Evolutionary conservation across 768 basidiomycete genomes (phyloP).

Genomic region (Tricholoma sp.): DNA sequence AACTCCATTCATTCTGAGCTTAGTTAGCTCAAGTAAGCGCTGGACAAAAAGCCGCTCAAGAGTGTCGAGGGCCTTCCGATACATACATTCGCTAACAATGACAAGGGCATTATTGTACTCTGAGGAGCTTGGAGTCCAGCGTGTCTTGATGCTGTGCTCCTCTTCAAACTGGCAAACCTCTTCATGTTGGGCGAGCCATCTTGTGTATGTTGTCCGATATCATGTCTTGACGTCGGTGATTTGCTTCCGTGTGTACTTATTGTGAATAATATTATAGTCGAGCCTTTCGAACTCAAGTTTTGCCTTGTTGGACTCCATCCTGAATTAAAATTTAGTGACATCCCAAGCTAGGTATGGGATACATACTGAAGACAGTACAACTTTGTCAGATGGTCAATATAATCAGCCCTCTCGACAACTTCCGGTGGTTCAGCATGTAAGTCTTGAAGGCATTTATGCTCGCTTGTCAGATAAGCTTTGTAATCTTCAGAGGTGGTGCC

Average conservation of each 20-base stretch:
- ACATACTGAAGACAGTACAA: conserved; percentile 10
- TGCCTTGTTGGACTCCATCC: neutral
- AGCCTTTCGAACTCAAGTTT: neutral
- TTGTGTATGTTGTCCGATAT: conserved; percentile 15
- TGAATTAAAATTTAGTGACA: neutral
- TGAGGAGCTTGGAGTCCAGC: conserved; percentile 20
- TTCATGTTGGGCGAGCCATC: conserved; percentile 7
- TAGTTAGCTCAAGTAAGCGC: conserved; percentile 34
- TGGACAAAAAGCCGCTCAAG: conserved; percentile 30
- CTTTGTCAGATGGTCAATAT: conserved; percentile 26
- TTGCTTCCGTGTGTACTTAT: conserved; percentile 12
- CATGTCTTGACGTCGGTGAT: conserved; percentile 18
- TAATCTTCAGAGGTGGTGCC: conserved; percentile 14
- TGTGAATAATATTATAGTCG: conserved; percentile 8
- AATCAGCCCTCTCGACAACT: conserved; percentile 24
- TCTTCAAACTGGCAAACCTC: conserved; percentile 20
- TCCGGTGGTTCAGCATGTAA: conserved; percentile 21
- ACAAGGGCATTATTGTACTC: conserved; percentile 20
- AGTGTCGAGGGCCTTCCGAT: conserved; percentile 25
- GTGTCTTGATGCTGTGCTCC: conserved; percentile 17
- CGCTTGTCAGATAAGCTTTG: conserved; percentile 16
- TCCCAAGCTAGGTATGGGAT: neutral
- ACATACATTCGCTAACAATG: conserved; percentile 15
- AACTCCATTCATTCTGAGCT: conserved; percentile 26
- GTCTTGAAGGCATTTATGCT: conserved; percentile 19